These are phyloP conservation scores for Naganishia liquefaciens DNA, from an alignment of 1,284 basidiomycete species.

Conservation along the genomic window DNA sequence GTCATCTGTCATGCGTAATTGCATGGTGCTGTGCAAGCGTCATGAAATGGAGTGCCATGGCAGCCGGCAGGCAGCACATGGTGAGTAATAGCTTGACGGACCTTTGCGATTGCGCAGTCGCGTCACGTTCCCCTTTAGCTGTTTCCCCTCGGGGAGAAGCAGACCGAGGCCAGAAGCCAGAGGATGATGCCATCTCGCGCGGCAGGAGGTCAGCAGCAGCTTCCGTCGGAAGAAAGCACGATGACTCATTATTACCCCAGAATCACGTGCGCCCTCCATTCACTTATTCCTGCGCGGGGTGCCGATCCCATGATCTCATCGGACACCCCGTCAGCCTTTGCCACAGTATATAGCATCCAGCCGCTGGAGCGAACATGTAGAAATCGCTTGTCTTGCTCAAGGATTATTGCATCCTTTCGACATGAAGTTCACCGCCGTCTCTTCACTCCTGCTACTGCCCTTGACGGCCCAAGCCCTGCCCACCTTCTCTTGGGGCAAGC, in stretches of 20 bases:
- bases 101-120: too few relatives aligned
- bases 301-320: not conserved
- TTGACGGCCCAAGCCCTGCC: constrained; percentile 30
- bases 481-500: constrained; percentile 4
- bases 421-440: constrained; percentile 29
- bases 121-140: too few relatives aligned
- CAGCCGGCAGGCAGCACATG: too few relatives aligned
- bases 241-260: not conserved
- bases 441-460: constrained; percentile 23
- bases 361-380: not conserved
- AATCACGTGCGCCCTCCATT: constrained; percentile 7
- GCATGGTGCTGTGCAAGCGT: too few relatives aligned
- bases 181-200: not conserved
- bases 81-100: too few relatives aligned
- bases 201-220: not conserved
- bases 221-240: not conserved
- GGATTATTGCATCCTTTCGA: constrained; percentile 3
- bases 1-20: too few relatives aligned
- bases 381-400: not conserved
- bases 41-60: too few relatives aligned
- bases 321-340: constrained; percentile 3
- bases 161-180: not conserved
- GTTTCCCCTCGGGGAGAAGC: constrained; percentile 1
- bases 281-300: not conserved
- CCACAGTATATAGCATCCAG: not conserved